Percentiles rank a stretch among this genome's conserved stretches.
Evolutionary conservation across 768 basidiomycete genomes (phyloP).

Genomic region (button mushroom (Agaricus bisporus)): DNA sequence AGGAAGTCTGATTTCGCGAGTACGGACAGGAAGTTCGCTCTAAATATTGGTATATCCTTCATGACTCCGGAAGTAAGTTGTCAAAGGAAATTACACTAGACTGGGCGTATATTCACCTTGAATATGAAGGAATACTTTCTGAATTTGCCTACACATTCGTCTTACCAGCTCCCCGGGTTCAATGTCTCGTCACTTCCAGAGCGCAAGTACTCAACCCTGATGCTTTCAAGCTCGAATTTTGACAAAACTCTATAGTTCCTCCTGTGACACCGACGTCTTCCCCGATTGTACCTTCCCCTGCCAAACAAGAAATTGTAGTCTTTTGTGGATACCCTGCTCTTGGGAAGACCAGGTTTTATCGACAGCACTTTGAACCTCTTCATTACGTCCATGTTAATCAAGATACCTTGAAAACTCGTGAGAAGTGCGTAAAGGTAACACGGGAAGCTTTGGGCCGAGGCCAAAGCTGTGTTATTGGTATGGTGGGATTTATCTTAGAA

Average conservation of each 20-base stretch:
- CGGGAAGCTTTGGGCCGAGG: slow-evolving; percentile 47
- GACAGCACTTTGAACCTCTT: slow-evolving; percentile 53
- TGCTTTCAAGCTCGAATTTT: not conserved
- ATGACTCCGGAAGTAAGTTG: slow-evolving; percentile 73
- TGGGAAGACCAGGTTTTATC: slow-evolving; percentile 84
- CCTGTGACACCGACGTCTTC: slow-evolving; percentile 42
- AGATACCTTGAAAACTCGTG: slow-evolving; percentile 68
- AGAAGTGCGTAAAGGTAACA: slow-evolving; percentile 67
- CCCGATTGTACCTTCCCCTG: slow-evolving; percentile 37
- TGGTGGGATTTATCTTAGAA: slow-evolving; percentile 16
- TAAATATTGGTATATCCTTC: slow-evolving; percentile 70
- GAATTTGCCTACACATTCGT: slow-evolving; percentile 34
- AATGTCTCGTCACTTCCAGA: slow-evolving; percentile 42
- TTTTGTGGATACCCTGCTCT: slow-evolving; percentile 50
- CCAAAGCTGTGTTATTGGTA: slow-evolving; percentile 74
- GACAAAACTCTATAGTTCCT: slow-evolving; percentile 32
- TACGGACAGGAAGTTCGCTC: slow-evolving; percentile 82
- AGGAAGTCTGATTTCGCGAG: slow-evolving; percentile 62
- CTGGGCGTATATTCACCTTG: not conserved
- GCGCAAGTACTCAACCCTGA: slow-evolving; percentile 19
- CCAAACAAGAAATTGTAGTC: slow-evolving; percentile 37
- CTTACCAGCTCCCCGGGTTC: slow-evolving; percentile 59
- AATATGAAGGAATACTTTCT: slow-evolving; percentile 72
- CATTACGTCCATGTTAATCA: slow-evolving; percentile 87
- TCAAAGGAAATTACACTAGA: not conserved